A percentile compares a stretch with the other conserved stretches of the same genome.
Evolutionary conservation across 495 filamentous ascomycete genomes (phyloP).

Genomic region (Xylaria scruposa): DNA sequence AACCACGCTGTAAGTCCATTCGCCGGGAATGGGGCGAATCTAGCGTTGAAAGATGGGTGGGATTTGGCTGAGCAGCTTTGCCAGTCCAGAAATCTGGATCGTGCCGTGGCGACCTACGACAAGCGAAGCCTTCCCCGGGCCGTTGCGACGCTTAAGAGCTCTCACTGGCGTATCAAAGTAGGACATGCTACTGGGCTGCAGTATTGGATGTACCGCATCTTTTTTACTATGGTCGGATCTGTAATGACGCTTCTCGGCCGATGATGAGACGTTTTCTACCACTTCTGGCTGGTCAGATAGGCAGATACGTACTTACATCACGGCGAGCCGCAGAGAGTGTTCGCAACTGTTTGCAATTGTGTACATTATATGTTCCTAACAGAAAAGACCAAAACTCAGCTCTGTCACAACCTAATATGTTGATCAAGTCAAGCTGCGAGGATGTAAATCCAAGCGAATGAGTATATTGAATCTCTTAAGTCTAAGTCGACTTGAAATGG

Average conservation of each 20-base stretch:
- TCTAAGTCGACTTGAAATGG: background rate
- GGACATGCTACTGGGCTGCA: slow-evolving; percentile 30
- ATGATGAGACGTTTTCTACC: background rate
- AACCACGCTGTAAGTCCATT: slow-evolving; percentile 55
- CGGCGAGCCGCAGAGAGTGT: background rate
- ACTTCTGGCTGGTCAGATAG: background rate
- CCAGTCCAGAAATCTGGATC: slow-evolving; percentile 24
- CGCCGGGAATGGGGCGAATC: slow-evolving; percentile 51
- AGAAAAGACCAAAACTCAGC: background rate
- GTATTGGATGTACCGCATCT: slow-evolving; percentile 19
- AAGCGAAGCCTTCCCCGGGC: slow-evolving; percentile 38
- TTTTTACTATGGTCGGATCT: slow-evolving; percentile 17
- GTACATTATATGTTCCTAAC: background rate
- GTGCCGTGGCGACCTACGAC: slow-evolving; percentile 41
- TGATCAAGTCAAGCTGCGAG: background rate
- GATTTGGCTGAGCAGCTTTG: slow-evolving; percentile 45
- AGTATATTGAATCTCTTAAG: background rate
- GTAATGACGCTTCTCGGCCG: slow-evolving; percentile 5
- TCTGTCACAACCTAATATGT: background rate
- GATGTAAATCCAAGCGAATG: background rate
- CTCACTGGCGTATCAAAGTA: slow-evolving; percentile 32
- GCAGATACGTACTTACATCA: background rate
- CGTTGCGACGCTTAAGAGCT: slow-evolving; percentile 31
- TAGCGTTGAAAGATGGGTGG: slow-evolving; percentile 51
- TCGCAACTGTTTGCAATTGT: background rate